A percentile compares a stretch with the other conserved stretches of the same genome.
phyloP scores from a whole-genome alignment of 2,329 filamentous ascomycete species.

The Pleoardoris graminearum region DNA sequence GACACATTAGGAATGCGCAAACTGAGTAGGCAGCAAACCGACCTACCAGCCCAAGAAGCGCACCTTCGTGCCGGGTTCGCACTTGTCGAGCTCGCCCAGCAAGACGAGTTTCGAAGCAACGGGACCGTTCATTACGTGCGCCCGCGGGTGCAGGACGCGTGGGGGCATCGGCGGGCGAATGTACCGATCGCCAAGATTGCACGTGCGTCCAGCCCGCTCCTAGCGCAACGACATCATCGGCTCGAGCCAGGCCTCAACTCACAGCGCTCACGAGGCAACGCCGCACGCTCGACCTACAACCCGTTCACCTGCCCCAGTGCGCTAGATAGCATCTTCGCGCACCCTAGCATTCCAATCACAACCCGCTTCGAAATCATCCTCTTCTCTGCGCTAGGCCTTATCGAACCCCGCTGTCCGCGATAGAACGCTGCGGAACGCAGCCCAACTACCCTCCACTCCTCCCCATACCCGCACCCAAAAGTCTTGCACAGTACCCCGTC shows the following conservation, averaged over 20 bases:
- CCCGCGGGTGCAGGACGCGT: constrained; percentile 1
- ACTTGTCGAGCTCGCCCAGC: constrained; percentile 51
- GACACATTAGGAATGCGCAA: constrained; percentile 13
- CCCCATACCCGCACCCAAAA: constrained; percentile 4
- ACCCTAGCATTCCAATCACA: too few species aligned
- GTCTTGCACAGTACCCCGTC: constrained; percentile 2
- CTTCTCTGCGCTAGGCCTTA: neutral
- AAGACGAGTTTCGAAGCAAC: constrained; percentile 59
- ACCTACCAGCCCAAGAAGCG: constrained; percentile 89
- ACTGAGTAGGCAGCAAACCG: neutral
- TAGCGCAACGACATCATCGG: constrained; percentile 20
- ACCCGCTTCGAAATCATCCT: neutral
- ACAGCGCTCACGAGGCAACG: constrained; percentile 5
- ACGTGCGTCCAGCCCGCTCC: constrained; percentile 16
- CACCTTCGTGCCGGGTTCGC: constrained; percentile 71
- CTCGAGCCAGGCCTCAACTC: constrained; percentile 3
- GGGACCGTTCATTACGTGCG: constrained; percentile 51
- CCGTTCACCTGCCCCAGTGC: neutral
- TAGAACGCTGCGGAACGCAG: neutral
- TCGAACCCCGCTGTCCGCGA: constrained; percentile 7
- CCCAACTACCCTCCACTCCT: neutral
- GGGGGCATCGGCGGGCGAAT: constrained; percentile 3
- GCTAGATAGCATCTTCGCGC: neutral
- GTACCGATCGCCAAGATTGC: constrained; percentile 10
- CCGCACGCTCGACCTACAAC: neutral